Evolutionary conservation across 2,329 filamentous ascomycete species (phyloP).

Genomic region (Colletotrichum ledebouriae): DNA sequence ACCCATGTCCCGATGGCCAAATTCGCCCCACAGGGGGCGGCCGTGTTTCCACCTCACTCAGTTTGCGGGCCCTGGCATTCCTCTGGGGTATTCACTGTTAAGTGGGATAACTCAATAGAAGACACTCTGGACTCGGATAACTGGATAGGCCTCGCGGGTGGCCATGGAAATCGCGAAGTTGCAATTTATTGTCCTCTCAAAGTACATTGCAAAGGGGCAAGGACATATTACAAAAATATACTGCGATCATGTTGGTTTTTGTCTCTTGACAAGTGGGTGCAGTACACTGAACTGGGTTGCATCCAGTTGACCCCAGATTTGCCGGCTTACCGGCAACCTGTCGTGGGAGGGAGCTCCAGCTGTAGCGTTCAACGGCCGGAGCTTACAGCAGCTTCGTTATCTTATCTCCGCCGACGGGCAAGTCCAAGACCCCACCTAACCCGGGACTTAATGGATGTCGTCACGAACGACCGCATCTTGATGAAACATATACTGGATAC

Average conservation of each 20-base stretch:
- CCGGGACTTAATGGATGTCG: slow-evolving; percentile 39
- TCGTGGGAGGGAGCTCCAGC: slow-evolving; percentile 8
- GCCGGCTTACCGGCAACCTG: neutral
- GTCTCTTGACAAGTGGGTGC: slow-evolving; percentile 8
- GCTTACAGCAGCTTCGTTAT: slow-evolving; percentile 37
- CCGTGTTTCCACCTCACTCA: neutral
- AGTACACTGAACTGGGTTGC: slow-evolving; percentile 21
- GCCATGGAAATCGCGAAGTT: neutral
- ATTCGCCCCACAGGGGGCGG: slow-evolving; percentile 30
- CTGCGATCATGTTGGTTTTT: neutral
- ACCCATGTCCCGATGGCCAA: slow-evolving; percentile 31
- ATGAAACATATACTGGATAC: slow-evolving; percentile 29
- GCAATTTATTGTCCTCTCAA: neutral
- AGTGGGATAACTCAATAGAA: slow-evolving; percentile 31
- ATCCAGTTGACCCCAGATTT: slow-evolving; percentile 32
- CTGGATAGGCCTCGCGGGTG: neutral
- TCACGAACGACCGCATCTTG: slow-evolving; percentile 38
- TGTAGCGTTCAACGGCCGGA: slow-evolving; percentile 21
- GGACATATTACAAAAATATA: too few species aligned
- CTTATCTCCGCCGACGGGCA: slow-evolving; percentile 41
- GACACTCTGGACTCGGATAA: slow-evolving; percentile 23
- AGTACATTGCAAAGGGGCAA: too few species aligned
- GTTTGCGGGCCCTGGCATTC: slow-evolving; percentile 2
- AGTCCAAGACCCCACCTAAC: slow-evolving; percentile 34
- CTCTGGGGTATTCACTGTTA: neutral